Conservation (phyloP, 1,139 yeast genomes). For the Protomyces pachydermus region DNA sequence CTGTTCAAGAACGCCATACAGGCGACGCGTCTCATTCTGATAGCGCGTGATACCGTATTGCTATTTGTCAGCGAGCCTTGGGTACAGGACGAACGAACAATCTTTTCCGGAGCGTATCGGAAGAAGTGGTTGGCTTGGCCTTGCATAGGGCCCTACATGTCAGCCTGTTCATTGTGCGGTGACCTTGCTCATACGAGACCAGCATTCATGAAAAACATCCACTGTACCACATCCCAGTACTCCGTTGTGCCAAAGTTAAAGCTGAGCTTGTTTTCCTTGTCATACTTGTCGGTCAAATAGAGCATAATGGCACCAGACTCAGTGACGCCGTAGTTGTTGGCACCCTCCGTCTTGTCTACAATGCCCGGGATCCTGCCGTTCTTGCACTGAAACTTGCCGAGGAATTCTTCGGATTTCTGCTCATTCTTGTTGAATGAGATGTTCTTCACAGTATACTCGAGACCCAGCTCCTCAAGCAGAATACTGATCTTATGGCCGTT, state of each 20-base stretch:
- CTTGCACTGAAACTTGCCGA: conserved; percentile 31
- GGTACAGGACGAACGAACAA: conserved; percentile 31
- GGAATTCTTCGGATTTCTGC: conserved; percentile 51
- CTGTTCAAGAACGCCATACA: conserved; percentile 51
- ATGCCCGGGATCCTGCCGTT: conserved; percentile 61
- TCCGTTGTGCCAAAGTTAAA: conserved; percentile 44
- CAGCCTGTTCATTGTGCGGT: neutral
- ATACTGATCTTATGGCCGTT: conserved; percentile 54
- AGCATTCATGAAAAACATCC: conserved; percentile 54
- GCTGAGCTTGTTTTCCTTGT: conserved; percentile 49
- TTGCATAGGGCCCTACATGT: neutral
- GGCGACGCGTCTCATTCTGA: conserved; percentile 49
- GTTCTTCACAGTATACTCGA: conserved; percentile 46
- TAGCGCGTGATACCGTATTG: conserved; percentile 54
- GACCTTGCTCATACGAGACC: conserved; percentile 55
- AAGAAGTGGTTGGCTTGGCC: conserved; percentile 52
- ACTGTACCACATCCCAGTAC: conserved; percentile 40
- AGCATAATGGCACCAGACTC: conserved; percentile 58
- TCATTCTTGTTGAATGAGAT: conserved; percentile 43
- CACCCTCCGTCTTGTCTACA: conserved; percentile 46
- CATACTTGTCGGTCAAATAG: conserved; percentile 54
- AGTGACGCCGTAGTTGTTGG: conserved; percentile 51
- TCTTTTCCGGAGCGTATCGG: conserved; percentile 45
- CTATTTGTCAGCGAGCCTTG: neutral
- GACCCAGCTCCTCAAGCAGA: conserved; percentile 47